Evolutionary conservation across 1,284 basidiomycete species (phyloP).

Genomic region (Tremellales sp.): DNA sequence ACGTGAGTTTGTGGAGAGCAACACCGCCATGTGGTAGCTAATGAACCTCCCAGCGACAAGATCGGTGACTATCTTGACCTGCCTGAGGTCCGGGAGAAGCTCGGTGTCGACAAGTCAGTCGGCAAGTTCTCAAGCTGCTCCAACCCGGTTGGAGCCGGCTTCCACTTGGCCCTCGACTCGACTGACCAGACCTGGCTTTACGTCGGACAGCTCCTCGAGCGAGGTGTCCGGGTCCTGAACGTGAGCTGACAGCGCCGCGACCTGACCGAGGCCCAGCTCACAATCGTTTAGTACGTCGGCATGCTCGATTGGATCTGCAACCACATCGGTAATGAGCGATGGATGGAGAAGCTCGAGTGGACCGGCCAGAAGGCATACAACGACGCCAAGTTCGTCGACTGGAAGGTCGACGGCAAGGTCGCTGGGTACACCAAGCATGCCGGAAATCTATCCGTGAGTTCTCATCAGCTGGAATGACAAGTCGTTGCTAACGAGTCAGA

Average conservation of each 20-base stretch:
- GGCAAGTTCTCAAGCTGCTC: constrained; percentile 56
- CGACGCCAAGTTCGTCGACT: constrained; percentile 47
- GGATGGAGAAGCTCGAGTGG: constrained; percentile 63
- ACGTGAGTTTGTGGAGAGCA: constrained; percentile 29
- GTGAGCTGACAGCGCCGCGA: constrained; percentile 12
- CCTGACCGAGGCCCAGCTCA: not conserved
- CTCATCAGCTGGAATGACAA: not conserved
- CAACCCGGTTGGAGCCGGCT: constrained; percentile 44
- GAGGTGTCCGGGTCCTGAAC: constrained; percentile 65
- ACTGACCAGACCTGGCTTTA: constrained; percentile 53
- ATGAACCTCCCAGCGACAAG: constrained; percentile 30
- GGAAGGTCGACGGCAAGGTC: constrained; percentile 51
- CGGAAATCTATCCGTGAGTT: constrained; percentile 61
- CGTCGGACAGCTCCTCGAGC: constrained; percentile 66
- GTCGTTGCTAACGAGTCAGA: constrained; percentile 12
- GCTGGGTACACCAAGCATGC: constrained; percentile 59
- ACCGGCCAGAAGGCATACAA: constrained; percentile 56
- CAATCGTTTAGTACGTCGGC: constrained; percentile 30
- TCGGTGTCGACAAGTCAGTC: constrained; percentile 60
- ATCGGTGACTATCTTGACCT: constrained; percentile 57
- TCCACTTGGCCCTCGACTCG: constrained; percentile 31
- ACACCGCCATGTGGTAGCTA: not conserved
- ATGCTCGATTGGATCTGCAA: constrained; percentile 77
- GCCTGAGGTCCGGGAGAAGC: constrained; percentile 53
- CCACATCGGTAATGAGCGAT: constrained; percentile 62